phyloP scores from a whole-genome alignment of 2,329 filamentous ascomycete genomes.

The Orbilia quercus region DNA sequence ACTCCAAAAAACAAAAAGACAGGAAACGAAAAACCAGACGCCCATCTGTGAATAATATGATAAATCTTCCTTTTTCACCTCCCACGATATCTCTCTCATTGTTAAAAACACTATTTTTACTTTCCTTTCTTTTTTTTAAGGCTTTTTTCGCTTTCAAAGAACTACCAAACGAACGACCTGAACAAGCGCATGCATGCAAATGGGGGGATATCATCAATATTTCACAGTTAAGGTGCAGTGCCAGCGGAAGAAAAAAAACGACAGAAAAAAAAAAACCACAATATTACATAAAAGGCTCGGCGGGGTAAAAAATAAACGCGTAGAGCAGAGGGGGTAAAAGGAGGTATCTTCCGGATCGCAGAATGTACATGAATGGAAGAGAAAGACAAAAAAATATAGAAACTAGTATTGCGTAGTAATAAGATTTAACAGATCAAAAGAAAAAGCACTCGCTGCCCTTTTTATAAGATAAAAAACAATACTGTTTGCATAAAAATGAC shows the following conservation, averaged over 20 bases:
- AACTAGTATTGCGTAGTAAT: constrained; percentile 5
- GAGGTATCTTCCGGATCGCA: constrained; percentile 32
- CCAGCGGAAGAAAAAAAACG: background rate
- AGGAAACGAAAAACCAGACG: background rate
- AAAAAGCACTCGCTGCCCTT: constrained; percentile 46
- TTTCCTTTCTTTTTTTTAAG: too few species aligned
- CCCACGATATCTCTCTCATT: background rate
- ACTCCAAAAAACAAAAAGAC: background rate
- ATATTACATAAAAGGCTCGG: constrained; percentile 31
- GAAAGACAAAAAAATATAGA: constrained; percentile 12
- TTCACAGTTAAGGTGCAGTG: background rate
- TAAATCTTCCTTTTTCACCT: background rate
- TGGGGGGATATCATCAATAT: constrained; percentile 19
- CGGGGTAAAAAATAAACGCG: background rate
- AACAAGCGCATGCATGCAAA: constrained; percentile 4
- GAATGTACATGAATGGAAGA: constrained; percentile 43
- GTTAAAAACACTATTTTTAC: background rate
- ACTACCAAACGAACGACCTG: background rate
- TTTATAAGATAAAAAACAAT: constrained; percentile 22
- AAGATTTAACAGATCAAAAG: constrained; percentile 15
- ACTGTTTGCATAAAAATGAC: constrained; percentile 15
- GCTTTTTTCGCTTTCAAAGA: too few species aligned
- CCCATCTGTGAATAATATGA: background rate
- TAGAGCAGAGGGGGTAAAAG: constrained; percentile 9
- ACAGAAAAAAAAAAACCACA: background rate